Evolutionary conservation across 352 stramenopile genomes (phyloP), one percentile per base, ranked within the genome.

Genomic region (Vaucheria bursata): DNA sequence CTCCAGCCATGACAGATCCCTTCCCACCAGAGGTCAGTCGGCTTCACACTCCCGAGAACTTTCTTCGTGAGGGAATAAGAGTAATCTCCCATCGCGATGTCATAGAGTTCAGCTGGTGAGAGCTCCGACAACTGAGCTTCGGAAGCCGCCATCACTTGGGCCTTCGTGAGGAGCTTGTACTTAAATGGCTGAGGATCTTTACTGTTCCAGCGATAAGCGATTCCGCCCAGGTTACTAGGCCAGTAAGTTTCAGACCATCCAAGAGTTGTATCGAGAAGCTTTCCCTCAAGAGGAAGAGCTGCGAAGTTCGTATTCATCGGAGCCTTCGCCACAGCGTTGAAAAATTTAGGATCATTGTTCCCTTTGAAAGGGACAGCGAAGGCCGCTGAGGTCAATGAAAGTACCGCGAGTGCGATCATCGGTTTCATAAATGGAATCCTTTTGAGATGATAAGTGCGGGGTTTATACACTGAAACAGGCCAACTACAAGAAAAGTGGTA

Each of bases 131-230:
- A 25, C 45, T 59, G 12, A 25, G 45, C 25, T 18, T 18, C 25
- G 45, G 18, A 18, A 18, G 45, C 45, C 25, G 18, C 25, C 25
- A 18, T 18, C 45, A 59, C 18, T 18, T 59, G 12, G 45, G 45
- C 45, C 25, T 59, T 59, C 25, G 45, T 18, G 12, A 59, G 18
- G 12, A 59, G 25, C 45, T 59, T 59, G 25, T 59, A 59, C 25
- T 59, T 59, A 59, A 59, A 59, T 59, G 45, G 45, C 45, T 59
- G 45, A 59, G 45, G 45, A 59, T 59, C 25, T 59, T 59, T 25
- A n/a, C n/a, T n/a, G 45, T 59, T 59, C 45, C 45, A 59, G 25
- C 45, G 45, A 25, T 59, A 59, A 59, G 45, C 45, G 25, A 59
- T 59, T 18, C 45, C 45, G 25, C 45, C 45, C 12, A 59, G 45